phyloP scores from a whole-genome alignment of 345 rosid genomes.

The Lenwebbia sp. region DNA sequence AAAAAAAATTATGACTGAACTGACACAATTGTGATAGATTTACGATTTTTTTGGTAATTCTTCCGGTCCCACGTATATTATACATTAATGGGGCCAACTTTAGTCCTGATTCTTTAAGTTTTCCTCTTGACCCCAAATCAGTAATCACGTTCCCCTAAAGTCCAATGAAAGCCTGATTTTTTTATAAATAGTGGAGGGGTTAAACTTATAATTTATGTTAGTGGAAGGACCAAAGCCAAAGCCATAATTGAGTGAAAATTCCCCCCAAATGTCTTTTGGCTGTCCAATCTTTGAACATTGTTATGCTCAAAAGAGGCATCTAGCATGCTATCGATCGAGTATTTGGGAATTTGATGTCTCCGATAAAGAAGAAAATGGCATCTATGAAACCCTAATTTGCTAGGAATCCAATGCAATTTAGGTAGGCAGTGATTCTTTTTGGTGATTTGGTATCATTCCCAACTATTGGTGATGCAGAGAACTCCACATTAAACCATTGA shows the following conservation, averaged over 20 bases:
- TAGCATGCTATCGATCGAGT: too few species aligned
- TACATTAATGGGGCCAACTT: background rate
- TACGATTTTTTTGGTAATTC: too few species aligned
- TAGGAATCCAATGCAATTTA: too few species aligned
- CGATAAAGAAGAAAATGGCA: too few species aligned
- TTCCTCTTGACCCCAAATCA: background rate
- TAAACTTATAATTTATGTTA: background rate
- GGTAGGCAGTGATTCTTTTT: too few species aligned
- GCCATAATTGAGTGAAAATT: background rate
- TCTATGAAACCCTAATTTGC: too few species aligned
- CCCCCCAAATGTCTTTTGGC: background rate
- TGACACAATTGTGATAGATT: too few species aligned
- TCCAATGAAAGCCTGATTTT: background rate
- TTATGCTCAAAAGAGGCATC: too few species aligned
- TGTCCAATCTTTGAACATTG: background rate
- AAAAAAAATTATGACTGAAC: too few species aligned
- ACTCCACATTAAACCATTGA: background rate
- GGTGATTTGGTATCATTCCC: too few species aligned
- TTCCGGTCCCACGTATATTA: background rate
- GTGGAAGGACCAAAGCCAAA: background rate
- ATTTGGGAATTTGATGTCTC: too few species aligned
- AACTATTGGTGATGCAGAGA: background rate
- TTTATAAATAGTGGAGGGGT: background rate
- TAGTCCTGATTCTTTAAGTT: background rate
- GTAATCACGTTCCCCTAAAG: background rate